These are phyloP conservation scores for Symbiodinium pilosum DNA, from an alignment of 73 alveolate species.

Conservation along the genomic window DNA sequence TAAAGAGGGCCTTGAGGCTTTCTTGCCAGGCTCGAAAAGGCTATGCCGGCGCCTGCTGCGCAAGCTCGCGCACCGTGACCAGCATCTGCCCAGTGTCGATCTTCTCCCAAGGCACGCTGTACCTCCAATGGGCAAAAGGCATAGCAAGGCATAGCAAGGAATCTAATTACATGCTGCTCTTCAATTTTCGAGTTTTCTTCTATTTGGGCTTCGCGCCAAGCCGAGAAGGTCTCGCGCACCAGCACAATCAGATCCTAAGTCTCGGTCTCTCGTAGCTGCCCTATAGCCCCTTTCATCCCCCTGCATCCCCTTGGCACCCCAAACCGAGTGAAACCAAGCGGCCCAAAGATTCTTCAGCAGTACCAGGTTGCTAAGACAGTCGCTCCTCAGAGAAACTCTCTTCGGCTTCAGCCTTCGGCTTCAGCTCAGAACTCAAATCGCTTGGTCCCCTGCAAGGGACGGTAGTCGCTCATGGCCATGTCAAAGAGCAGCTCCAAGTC, in stretches of 20 bases:
- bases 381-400: conserved; percentile 95
- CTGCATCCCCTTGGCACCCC: too few species aligned
- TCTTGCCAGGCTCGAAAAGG: too few species aligned
- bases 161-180: not conserved
- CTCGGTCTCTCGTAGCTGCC: too few species aligned
- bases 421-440: not conserved
- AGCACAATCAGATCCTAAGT: conserved; percentile 65
- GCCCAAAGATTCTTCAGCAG: conserved; percentile 99
- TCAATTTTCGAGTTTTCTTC: not conserved
- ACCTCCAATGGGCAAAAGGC: not conserved
- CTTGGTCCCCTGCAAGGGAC: conserved; percentile 23
- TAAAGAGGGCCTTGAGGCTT: not conserved
- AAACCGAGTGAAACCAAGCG: too few species aligned
- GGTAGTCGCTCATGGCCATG: conserved; percentile 77
- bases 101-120: conserved; percentile 99
- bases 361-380: conserved; percentile 98
- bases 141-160: not conserved
- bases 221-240: conserved; percentile 95
- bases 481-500: conserved; percentile 86
- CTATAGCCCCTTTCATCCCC: too few species aligned
- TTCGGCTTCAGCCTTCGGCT: not conserved
- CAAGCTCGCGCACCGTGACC: conserved; percentile 98
- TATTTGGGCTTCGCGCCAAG: not conserved
- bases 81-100: conserved; percentile 99
- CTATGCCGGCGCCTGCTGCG: conserved; percentile 91